Evolutionary conservation across 1,284 basidiomycete species (phyloP), one percentile per base, ranked within the genome.

Genomic region (Coniferiporia sulphurascens): DNA sequence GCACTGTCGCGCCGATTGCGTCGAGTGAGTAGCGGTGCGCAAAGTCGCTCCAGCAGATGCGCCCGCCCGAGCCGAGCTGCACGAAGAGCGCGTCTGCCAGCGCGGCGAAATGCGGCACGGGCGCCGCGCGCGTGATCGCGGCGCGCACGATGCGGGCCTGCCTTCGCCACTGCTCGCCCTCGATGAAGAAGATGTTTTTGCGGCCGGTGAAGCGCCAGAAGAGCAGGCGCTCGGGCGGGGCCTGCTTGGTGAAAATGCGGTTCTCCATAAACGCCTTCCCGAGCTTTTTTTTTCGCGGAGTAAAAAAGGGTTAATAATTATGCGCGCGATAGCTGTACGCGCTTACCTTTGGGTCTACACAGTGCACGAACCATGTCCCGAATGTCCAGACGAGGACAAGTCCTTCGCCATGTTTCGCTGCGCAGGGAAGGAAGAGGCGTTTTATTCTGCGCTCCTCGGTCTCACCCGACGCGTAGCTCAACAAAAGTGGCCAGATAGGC

Each of bases 151-250:
- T 58, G 7, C 56, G 61, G 5, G 69, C 69, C 36, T 72, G 71
- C 45, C 66, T 62, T 57, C 69, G 67, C 70, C 69, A 71, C 53
- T 63, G 62, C 51, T 67, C 67, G 41, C 70, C 70, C 53, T 70
- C 67, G 5, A 67, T 66, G 57, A 71, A 63, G 53, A 70, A 63
- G 43, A 72, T 64, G 49, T 70, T 72, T 27, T 67, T 58, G 56
- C 54, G 55, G 12, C 72, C 71, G 43, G 69, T 65, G n/a, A 72
- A 59, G 41, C 66, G 59, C 69, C 69, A 71, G 10, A 72, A 59
- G 1, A 70, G 65, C 48, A 67, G 60, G 53, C 64, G 66, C 49
- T 68, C 64, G 2, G 68, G 65, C 21, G 70, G 68, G 21, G 63
- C 65, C 56, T 71, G 67, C 61, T 73, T 72, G 9, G 67, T 65